Conservation (phyloP, 495 filamentous ascomycete species). For the Platismatia glauca region DNA sequence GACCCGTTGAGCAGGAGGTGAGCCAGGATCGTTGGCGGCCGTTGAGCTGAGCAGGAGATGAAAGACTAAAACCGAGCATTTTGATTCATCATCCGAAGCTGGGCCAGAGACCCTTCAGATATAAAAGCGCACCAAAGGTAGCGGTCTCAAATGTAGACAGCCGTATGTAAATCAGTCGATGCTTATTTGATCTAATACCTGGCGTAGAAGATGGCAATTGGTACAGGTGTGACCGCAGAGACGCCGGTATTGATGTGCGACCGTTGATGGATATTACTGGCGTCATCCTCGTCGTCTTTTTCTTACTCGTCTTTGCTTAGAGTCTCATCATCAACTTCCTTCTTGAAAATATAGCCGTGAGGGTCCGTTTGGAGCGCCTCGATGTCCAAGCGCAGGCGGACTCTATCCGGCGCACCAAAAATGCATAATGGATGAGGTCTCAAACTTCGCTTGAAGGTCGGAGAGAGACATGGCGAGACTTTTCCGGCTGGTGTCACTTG, state of each 20-base stretch:
- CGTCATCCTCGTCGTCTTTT: background rate
- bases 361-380: too few species aligned
- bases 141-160: background rate
- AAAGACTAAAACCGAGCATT: background rate
- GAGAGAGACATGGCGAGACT: background rate
- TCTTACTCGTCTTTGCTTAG: background rate
- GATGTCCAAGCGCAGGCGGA: background rate
- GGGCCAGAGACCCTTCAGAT: background rate
- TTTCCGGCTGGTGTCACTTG: background rate
- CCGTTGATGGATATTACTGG: background rate
- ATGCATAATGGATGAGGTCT: background rate
- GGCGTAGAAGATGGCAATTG: background rate
- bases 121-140: background rate
- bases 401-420: background rate
- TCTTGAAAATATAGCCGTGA: too few species aligned
- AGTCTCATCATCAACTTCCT: background rate
- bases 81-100: background rate
- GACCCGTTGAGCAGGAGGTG: too few species aligned
- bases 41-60: too few species aligned
- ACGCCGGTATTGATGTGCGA: background rate
- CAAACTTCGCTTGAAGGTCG: background rate
- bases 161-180: too few species aligned
- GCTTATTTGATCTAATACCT: background rate
- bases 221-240: background rate
- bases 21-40: too few species aligned